These are phyloP conservation scores for Solanum neorickii DNA, from an alignment of 257 asterid species.

Conservation along the genomic window DNA sequence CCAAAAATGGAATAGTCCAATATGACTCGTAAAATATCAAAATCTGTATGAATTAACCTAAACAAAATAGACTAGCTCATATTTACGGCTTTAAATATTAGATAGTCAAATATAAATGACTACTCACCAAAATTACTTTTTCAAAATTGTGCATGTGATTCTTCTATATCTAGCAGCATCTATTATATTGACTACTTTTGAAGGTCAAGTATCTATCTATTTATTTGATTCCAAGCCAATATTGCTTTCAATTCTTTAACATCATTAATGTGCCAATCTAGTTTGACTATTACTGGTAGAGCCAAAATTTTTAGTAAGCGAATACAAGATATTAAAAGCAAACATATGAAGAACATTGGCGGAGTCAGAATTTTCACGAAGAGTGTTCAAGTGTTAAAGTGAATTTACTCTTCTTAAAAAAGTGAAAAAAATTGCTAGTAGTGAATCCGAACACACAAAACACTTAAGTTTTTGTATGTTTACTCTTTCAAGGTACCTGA, in stretches of 20 bases:
- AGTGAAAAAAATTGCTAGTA: no score
- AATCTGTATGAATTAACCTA: accelerated
- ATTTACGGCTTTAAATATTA: neutral
- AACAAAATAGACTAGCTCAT: no score
- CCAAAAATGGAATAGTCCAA: no score
- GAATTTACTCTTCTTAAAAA: no score
- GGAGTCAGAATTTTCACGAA: no score
- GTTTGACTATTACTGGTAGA: neutral
- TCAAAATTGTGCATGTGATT: neutral
- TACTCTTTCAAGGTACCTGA: no score
- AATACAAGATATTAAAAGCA: neutral
- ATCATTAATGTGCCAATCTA: neutral
- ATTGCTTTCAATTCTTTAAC: neutral
- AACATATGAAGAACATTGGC: neutral
- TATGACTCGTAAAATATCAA: no score
- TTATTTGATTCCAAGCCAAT: neutral
- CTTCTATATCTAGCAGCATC: neutral
- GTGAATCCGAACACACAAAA: no score
- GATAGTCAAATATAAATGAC: neutral
- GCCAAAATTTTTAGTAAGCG: no score
- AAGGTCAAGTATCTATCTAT: neutral
- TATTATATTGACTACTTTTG: neutral
- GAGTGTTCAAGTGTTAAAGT: no score
- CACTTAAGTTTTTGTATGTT: no score
- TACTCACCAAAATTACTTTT: neutral